These are phyloP conservation scores for Pyrenochaeta sp. DNA, from an alignment of 2,329 filamentous ascomycete species.

Conservation along the genomic window DNA sequence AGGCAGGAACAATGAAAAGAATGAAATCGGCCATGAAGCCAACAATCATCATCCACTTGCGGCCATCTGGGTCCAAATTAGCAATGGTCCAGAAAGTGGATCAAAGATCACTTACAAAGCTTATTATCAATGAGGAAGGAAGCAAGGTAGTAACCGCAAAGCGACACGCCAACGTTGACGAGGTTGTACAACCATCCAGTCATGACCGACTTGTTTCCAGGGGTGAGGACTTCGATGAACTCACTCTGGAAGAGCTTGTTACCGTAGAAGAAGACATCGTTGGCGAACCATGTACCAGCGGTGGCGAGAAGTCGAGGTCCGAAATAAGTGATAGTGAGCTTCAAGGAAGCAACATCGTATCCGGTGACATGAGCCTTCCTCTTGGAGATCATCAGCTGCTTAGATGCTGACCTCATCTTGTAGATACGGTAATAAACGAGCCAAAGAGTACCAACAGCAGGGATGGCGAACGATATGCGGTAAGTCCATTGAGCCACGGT, in stretches of 20 bases:
- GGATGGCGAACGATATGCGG: conserved; percentile 90
- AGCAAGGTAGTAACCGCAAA: conserved; percentile 88
- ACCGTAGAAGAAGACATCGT: conserved; percentile 98
- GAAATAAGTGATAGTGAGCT: conserved; percentile 80
- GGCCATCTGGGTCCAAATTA: conserved; percentile 63
- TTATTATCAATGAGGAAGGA: conserved; percentile 94
- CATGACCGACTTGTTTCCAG: conserved; percentile 75
- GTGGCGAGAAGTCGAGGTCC: conserved; percentile 87
- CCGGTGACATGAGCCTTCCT: conserved; percentile 87
- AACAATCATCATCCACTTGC: conserved; percentile 94
- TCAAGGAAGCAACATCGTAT: conserved; percentile 86
- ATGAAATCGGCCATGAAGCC: conserved; percentile 94
- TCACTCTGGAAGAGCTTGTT: conserved; percentile 96
- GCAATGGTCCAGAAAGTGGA: conserved; percentile 1
- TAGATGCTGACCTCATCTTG: conserved; percentile 90
- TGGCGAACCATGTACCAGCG: conserved; percentile 89
- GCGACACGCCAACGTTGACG: conserved; percentile 85
- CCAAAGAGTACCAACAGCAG: conserved; percentile 90
- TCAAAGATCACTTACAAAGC: conserved; percentile 60
- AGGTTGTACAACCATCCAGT: conserved; percentile 91
- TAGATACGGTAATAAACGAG: conserved; percentile 94
- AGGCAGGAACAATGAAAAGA: conserved; percentile 90
- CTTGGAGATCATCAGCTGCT: conserved; percentile 83
- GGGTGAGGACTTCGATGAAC: conserved; percentile 84
- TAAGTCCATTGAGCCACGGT: conserved; percentile 88